phyloP scores from a whole-genome alignment of 345 rosid genomes.

The Salix udensis region DNA sequence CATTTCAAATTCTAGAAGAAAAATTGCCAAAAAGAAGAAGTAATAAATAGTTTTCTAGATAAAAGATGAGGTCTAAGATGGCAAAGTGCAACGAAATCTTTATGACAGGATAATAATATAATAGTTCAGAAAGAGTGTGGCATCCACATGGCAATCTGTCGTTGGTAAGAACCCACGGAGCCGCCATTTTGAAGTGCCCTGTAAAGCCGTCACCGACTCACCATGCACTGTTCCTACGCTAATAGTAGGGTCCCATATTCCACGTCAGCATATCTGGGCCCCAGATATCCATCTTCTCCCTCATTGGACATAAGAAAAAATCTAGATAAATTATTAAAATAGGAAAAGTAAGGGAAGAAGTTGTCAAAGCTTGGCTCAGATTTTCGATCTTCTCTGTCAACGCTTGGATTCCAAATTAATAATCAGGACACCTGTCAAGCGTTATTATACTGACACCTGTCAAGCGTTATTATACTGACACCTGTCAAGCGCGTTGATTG shows the following conservation, averaged over 20 bases:
- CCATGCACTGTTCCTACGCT: background rate
- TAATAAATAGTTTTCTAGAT: background rate
- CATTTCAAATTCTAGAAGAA: no score
- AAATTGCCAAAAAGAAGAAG: background rate
- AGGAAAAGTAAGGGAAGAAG: no score
- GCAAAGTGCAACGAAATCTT: background rate
- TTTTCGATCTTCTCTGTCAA: no score
- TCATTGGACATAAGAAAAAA: background rate
- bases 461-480: no score
- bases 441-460: no score
- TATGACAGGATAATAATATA: background rate
- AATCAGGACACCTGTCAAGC: no score
- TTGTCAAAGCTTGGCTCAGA: background rate
- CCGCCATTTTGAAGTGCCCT: background rate
- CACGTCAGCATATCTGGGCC: background rate
- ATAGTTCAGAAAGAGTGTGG: background rate
- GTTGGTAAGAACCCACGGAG: conserved; percentile 4
- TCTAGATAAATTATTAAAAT: no score
- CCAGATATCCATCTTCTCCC: background rate
- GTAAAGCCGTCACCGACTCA: background rate
- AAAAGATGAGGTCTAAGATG: background rate
- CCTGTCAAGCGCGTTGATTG: no score
- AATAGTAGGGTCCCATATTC: background rate
- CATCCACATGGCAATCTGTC: background rate
- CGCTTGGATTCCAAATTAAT: no score